These are phyloP conservation scores for Paecilomyces dactylethromorphus DNA, from an alignment of 2,329 filamentous ascomycete genomes.

Conservation along the genomic window DNA sequence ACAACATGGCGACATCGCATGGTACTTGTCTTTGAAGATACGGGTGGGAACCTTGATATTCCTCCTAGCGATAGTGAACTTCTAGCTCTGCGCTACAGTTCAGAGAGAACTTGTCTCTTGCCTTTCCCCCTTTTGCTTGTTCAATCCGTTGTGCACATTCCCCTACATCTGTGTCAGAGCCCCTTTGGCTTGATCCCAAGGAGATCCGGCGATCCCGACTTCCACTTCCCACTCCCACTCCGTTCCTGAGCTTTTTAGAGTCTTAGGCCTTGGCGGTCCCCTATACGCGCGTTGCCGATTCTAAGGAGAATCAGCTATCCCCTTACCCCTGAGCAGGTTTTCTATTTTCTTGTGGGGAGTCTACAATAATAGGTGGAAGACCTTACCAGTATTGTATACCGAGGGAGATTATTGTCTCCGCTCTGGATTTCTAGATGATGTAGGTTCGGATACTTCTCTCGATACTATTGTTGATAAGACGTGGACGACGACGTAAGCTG, in stretches of 20 bases:
- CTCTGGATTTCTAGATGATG: not conserved
- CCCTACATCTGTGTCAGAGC: not conserved
- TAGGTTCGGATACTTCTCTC: not conserved
- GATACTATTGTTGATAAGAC: not conserved
- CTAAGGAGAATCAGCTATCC: too few species aligned
- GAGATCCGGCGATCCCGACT: too few species aligned
- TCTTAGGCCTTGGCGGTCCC: too few species aligned
- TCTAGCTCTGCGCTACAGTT: not conserved
- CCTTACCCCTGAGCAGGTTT: not conserved
- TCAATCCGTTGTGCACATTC: not conserved
- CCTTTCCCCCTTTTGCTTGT: not conserved
- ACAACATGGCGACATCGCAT: not conserved
- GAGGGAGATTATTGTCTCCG: slow-evolving; percentile 2
- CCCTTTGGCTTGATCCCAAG: not conserved
- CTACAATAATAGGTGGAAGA: slow-evolving; percentile 4
- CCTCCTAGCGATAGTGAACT: not conserved
- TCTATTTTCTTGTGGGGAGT: not conserved
- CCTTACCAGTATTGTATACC: slow-evolving; percentile 1
- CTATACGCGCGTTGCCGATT: too few species aligned
- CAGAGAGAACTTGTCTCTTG: not conserved
- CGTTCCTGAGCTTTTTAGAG: too few species aligned
- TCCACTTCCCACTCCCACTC: too few species aligned
- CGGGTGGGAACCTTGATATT: not conserved
- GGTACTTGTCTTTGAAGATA: not conserved
- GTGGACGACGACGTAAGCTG: not conserved